phyloP scores from a whole-genome alignment of 257 asterid genomes.

The Coffea eugenioides region DNA sequence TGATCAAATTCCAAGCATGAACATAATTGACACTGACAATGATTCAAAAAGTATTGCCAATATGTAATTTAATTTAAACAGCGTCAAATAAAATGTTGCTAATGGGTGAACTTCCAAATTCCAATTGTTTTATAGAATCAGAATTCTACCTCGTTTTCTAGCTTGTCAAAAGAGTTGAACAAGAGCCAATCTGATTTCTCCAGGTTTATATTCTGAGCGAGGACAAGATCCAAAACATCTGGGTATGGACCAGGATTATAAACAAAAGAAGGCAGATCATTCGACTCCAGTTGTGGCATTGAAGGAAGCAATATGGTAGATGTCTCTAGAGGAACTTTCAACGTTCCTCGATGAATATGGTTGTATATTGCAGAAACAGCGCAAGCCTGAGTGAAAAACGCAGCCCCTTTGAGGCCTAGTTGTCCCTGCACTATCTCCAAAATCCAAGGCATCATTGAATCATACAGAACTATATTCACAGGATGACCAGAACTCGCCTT shows the following conservation, averaged over 20 bases:
- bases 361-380: slow-evolving; percentile 26
- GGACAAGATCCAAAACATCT: slow-evolving; percentile 2
- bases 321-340: slow-evolving; percentile 26
- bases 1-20: too few relatives aligned
- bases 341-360: slow-evolving; percentile 20
- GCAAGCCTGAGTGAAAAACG: slow-evolving; percentile 45
- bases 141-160: slow-evolving; percentile 44
- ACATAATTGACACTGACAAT: too few relatives aligned
- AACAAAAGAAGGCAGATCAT: slow-evolving; percentile 44
- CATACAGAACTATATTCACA: slow-evolving; percentile 25
- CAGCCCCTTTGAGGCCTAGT: slow-evolving; percentile 30
- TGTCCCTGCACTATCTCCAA: slow-evolving; percentile 19
- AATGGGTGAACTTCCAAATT: background rate
- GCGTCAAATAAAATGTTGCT: too few relatives aligned
- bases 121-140: background rate
- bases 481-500: slow-evolving; percentile 3
- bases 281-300: slow-evolving; percentile 29
- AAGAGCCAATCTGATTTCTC: slow-evolving; percentile 62
- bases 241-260: slow-evolving; percentile 22
- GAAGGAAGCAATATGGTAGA: slow-evolving; percentile 27
- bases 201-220: slow-evolving; percentile 20
- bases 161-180: slow-evolving; percentile 57
- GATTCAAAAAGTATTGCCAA: too few relatives aligned
- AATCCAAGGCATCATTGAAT: slow-evolving; percentile 28
- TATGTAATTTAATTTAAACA: too few relatives aligned